Percentiles rank a stretch among this genome's conserved stretches.
phyloP scores from a whole-genome alignment of 441 rosid species.

The Melastoma candidum region DNA sequence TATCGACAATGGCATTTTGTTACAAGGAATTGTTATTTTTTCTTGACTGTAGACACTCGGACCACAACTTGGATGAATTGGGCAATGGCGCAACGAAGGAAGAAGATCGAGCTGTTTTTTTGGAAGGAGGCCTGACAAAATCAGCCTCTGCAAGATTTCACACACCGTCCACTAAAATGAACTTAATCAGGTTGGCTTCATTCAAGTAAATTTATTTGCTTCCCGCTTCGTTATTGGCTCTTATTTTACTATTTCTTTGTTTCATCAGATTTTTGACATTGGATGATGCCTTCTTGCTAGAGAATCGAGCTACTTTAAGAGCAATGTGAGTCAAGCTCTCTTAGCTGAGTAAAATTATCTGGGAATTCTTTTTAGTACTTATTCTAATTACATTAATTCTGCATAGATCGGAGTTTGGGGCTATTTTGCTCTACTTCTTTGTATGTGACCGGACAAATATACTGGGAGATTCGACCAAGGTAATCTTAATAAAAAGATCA shows the following conservation, averaged over 20 bases:
- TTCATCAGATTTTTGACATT: conserved; percentile 67
- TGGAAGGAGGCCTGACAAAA: conserved; percentile 87
- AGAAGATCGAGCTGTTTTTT: conserved; percentile 75
- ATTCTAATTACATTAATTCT: conserved; percentile 12
- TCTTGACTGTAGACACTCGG: conserved; percentile 69
- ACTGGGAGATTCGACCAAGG: conserved; percentile 77
- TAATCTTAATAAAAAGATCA: conserved; percentile 10
- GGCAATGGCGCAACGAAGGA: conserved; percentile 55
- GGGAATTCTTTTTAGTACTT: background rate
- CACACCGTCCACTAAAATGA: conserved; percentile 49
- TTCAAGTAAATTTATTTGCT: conserved; percentile 1
- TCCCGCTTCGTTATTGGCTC: background rate
- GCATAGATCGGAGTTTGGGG: conserved; percentile 86
- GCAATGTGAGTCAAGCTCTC: conserved; percentile 55
- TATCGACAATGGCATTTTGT: too few relatives aligned
- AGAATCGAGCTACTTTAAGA: conserved; percentile 75
- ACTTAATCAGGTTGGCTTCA: conserved; percentile 56
- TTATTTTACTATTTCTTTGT: conserved; percentile 13
- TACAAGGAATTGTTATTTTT: background rate
- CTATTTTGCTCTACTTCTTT: conserved; percentile 60
- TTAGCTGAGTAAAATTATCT: background rate
- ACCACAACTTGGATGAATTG: conserved; percentile 71
- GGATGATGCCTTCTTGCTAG: conserved; percentile 90
- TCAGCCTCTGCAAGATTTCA: conserved; percentile 58
- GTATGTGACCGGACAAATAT: conserved; percentile 69